A percentile compares a stretch with the other conserved stretches of the same genome.
Conservation (phyloP, 768 basidiomycete genomes). For the Asterophora parasitica region DNA sequence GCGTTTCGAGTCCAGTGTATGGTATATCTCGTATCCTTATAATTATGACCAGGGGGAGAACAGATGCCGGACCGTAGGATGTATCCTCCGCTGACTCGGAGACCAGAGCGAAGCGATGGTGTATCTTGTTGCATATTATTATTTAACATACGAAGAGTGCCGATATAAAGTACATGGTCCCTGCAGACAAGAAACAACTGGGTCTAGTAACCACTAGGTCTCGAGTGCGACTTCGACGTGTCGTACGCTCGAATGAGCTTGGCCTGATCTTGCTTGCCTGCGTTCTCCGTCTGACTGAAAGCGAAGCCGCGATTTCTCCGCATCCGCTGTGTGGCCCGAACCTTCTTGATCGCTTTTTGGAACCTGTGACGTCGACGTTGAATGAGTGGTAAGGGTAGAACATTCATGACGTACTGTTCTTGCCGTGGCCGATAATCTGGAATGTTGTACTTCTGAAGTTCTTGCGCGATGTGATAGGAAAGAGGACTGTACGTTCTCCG, state of each 20-base stretch:
- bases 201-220: constrained; percentile 70
- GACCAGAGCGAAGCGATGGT: no score
- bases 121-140: constrained; percentile 2
- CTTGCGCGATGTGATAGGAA: constrained; percentile 98
- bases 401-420: constrained; percentile 71
- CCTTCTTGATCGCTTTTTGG: constrained; percentile 99
- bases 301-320: constrained; percentile 95
- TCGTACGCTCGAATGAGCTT: constrained; percentile 83
- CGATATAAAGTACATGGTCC: constrained; percentile 37
- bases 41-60: no score
- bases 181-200: constrained; percentile 6
- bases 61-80: no score
- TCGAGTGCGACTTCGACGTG: constrained; percentile 67
- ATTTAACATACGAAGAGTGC: constrained; percentile 16
- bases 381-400: constrained; percentile 2
- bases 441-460: constrained; percentile 98
- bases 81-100: no score
- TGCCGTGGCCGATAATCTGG: constrained; percentile 95
- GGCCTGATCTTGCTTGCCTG: constrained; percentile 81
- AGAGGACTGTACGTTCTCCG: constrained; percentile 84
- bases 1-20: no score
- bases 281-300: constrained; percentile 93
- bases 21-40: no score
- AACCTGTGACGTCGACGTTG: constrained; percentile 48
- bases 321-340: constrained; percentile 97